These are phyloP conservation scores for Nothophytophthora sp. DNA, from an alignment of 352 stramenopile species.

Conservation along the genomic window DNA sequence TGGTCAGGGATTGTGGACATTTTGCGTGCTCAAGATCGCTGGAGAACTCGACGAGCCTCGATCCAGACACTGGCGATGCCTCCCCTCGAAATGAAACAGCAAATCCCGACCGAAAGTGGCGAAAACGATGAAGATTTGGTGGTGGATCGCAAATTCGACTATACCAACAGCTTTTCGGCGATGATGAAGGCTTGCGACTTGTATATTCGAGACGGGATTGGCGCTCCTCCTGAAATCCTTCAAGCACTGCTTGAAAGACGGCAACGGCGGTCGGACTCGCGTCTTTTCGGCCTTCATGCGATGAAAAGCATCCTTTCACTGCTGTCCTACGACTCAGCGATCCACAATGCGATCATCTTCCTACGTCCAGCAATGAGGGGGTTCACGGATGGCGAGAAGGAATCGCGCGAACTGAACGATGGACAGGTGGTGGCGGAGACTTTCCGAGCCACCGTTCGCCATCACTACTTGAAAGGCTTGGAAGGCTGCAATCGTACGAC, in stretches of 20 bases:
- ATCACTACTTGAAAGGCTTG: conserved; percentile 88
- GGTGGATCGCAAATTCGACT: conserved; percentile 40
- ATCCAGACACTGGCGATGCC: conserved; percentile 20
- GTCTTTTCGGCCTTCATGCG: conserved; percentile 78
- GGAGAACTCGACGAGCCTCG: conserved; percentile 55
- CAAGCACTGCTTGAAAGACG: conserved; percentile 73
- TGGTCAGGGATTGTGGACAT: conserved; percentile 88
- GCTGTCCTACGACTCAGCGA: conserved; percentile 76
- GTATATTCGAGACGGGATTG: conserved; percentile 84
- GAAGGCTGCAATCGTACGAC: conserved; percentile 77
- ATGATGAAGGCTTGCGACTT: conserved; percentile 88
- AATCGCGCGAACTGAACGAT: conserved; percentile 79
- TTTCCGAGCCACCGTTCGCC: conserved; percentile 82
- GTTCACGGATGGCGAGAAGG: conserved; percentile 85
- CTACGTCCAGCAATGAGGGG: conserved; percentile 81
- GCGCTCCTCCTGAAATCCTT: conserved; percentile 80
- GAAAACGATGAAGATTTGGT: conserved; percentile 11
- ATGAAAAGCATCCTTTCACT: conserved; percentile 76
- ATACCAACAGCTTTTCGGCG: conserved; percentile 69
- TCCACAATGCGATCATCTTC: conserved; percentile 81
- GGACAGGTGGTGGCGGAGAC: conserved; percentile 75
- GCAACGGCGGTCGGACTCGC: conserved; percentile 69
- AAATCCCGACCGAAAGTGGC: conserved; percentile 7
- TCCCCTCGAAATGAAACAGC: not conserved
- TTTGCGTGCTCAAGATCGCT: conserved; percentile 70